Percentiles rank a stretch among this genome's conserved stretches.
Evolutionary conservation across 257 asterid genomes (phyloP).

Genomic region (Jacaranda mimosifolia): DNA sequence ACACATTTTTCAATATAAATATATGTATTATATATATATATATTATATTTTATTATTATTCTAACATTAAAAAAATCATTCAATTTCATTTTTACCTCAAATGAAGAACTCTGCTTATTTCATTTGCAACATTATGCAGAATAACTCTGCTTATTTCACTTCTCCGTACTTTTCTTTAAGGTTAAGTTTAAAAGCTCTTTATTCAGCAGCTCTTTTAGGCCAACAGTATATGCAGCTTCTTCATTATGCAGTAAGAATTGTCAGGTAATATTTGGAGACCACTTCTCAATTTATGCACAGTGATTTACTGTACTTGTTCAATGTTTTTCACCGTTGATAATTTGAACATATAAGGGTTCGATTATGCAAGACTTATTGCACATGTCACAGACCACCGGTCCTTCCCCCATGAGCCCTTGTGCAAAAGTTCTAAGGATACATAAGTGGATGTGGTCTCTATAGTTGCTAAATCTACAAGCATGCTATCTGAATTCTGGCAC

Average conservation of each 20-base stretch:
- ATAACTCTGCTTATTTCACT: neutral
- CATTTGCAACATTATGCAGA: conserved; percentile 27
- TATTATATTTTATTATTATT: too few relatives aligned
- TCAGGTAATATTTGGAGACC: neutral
- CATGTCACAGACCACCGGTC: too few relatives aligned
- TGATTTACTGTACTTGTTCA: neutral
- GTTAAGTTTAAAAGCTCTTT: neutral
- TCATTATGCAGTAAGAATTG: too few relatives aligned
- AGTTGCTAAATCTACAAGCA: too few relatives aligned
- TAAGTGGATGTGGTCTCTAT: too few relatives aligned
- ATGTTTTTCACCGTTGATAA: neutral
- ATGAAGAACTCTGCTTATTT: too few relatives aligned
- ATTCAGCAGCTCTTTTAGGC: neutral
- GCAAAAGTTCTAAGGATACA: neutral
- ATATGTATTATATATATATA: too few relatives aligned
- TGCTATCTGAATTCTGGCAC: too few relatives aligned
- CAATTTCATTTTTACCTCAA: too few relatives aligned
- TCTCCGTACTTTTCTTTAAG: conserved; percentile 14
- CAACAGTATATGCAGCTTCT: neutral
- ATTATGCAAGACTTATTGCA: conserved; percentile 1
- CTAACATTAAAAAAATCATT: too few relatives aligned
- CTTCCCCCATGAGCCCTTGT: neutral
- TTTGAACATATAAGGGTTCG: neutral
- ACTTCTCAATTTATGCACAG: conserved; percentile 5
- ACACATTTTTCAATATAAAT: too few relatives aligned